Conservation (phyloP, 495 filamentous ascomycete species). For the Friedmanniomyces simplex region DNA sequence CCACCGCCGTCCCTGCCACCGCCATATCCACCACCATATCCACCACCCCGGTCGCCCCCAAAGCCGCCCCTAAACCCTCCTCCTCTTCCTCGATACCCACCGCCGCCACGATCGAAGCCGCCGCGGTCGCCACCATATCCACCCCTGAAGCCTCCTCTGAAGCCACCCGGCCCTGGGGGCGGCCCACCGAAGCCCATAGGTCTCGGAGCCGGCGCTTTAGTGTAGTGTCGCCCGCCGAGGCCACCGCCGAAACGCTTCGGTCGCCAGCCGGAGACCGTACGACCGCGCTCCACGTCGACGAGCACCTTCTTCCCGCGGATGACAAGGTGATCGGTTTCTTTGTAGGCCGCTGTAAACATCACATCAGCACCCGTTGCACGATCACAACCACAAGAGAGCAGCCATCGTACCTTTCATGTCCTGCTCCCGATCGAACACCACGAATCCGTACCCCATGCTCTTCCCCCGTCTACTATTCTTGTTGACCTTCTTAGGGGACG, state of each 20-base stretch:
- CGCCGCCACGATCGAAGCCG: constrained; percentile 43
- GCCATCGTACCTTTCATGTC: constrained; percentile 92
- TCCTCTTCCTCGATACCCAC: constrained; percentile 29
- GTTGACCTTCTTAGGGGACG: constrained; percentile 38
- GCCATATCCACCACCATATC: constrained; percentile 46
- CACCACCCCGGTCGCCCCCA: constrained; percentile 36
- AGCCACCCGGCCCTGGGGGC: constrained; percentile 60
- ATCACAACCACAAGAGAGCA: constrained; percentile 22
- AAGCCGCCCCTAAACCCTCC: constrained; percentile 34
- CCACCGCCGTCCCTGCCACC: constrained; percentile 43
- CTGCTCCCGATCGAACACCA: constrained; percentile 93
- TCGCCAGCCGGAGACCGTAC: constrained; percentile 90
- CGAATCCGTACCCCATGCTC: constrained; percentile 88
- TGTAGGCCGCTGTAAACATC: constrained; percentile 55
- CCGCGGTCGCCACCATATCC: constrained; percentile 32
- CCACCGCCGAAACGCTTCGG: constrained; percentile 88
- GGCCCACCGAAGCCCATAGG: constrained; percentile 47
- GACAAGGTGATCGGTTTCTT: constrained; percentile 79
- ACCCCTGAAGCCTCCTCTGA: constrained; percentile 46
- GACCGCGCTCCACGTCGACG: constrained; percentile 92
- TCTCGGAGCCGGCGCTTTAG: constrained; percentile 65
- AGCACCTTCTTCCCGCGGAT: constrained; percentile 87
- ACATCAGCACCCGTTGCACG: constrained; percentile 17
- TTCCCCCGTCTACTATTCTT: constrained; percentile 72
- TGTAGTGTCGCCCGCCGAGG: constrained; percentile 85